phyloP scores from a whole-genome alignment of 2,329 filamentous ascomycete species.

The Ascochyta pisi region DNA sequence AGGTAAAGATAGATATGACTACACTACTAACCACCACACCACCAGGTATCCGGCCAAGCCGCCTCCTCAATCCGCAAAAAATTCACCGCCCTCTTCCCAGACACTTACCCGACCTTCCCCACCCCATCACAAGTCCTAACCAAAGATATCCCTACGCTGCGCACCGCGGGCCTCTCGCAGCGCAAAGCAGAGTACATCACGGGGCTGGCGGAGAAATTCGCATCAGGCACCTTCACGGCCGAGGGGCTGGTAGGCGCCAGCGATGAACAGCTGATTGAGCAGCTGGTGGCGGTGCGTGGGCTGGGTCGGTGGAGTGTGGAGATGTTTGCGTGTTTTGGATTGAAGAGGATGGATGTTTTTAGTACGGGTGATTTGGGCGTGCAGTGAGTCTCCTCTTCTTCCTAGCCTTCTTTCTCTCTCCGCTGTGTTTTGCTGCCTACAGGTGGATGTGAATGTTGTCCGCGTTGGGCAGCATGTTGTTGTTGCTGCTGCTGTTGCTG shows the following conservation, averaged over 20 bases:
- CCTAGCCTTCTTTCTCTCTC: neutral
- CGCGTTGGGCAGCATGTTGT: neutral
- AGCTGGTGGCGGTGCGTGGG: constrained; percentile 83
- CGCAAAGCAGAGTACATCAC: constrained; percentile 95
- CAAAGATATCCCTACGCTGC: constrained; percentile 68
- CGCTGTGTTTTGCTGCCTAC: neutral
- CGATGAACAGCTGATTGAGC: constrained; percentile 85
- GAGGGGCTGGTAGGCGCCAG: constrained; percentile 76
- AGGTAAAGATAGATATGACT: neutral
- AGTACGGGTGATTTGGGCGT: constrained; percentile 91
- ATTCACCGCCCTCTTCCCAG: constrained; percentile 59
- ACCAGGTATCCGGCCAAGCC: constrained; percentile 81
- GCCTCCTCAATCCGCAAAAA: constrained; percentile 87
- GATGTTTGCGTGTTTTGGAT: constrained; percentile 93
- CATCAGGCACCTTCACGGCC: constrained; percentile 74
- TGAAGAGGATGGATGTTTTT: constrained; percentile 95
- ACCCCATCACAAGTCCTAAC: constrained; percentile 74
- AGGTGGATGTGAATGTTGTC: too few relatives aligned
- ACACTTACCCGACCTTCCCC: constrained; percentile 65
- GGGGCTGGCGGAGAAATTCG: constrained; percentile 84
- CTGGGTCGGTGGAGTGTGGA: constrained; percentile 87
- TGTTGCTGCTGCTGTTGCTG: neutral
- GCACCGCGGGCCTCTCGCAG: constrained; percentile 87
- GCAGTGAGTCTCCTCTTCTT: constrained; percentile 62
- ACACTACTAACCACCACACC: neutral